Percentiles rank a stretch among this genome's conserved stretches.
Evolutionary conservation across 1,284 basidiomycete species (phyloP).

Genomic region (Peniophora sp.): DNA sequence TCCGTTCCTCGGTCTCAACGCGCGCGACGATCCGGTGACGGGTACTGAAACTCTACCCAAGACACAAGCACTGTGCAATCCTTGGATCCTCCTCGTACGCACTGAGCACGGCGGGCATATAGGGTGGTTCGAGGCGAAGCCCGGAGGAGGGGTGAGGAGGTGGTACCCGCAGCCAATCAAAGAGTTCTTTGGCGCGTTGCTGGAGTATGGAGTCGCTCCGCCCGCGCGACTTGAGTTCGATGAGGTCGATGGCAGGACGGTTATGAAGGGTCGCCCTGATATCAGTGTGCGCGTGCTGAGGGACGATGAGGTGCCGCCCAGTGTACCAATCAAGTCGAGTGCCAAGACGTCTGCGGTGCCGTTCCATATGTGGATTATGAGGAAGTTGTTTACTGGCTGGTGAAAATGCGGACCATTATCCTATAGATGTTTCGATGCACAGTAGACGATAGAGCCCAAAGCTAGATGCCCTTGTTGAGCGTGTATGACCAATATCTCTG

Average conservation of each 20-base stretch:
- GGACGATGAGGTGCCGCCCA: conserved; percentile 5
- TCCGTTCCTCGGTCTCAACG: conserved; percentile 19
- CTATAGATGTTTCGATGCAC: background rate
- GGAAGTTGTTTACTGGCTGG: conserved; percentile 18
- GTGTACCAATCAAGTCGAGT: background rate
- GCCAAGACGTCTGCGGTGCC: background rate
- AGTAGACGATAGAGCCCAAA: background rate
- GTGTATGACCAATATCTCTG: background rate
- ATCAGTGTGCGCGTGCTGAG: conserved; percentile 14
- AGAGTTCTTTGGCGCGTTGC: conserved; percentile 16
- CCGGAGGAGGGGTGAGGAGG: conserved; percentile 11
- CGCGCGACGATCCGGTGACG: conserved; percentile 18
- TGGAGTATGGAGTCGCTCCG: conserved; percentile 12
- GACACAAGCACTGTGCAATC: conserved; percentile 11
- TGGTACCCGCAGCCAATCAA: conserved; percentile 19
- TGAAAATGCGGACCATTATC: conserved; percentile 4
- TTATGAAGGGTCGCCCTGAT: conserved; percentile 13
- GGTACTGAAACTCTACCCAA: conserved; percentile 11
- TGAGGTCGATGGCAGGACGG: conserved; percentile 8
- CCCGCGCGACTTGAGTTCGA: background rate
- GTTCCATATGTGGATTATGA: background rate
- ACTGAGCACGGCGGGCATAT: conserved; percentile 19
- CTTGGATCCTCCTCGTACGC: conserved; percentile 16
- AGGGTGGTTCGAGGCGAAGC: conserved; percentile 17
- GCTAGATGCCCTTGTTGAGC: background rate